Evolutionary conservation across 2,329 filamentous ascomycete genomes (phyloP).

Genomic region (Xylaria sp.): DNA sequence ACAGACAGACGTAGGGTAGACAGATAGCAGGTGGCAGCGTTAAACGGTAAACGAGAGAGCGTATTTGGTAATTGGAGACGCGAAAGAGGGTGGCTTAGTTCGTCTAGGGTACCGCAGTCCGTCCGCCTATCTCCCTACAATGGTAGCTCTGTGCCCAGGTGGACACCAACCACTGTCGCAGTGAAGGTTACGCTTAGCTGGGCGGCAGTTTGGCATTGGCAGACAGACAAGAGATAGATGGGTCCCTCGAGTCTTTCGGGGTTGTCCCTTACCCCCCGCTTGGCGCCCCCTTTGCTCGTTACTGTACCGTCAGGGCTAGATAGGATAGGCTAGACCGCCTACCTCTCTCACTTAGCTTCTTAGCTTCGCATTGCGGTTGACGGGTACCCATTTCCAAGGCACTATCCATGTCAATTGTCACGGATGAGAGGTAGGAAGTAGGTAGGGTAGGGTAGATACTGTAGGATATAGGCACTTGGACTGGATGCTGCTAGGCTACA

Average conservation of each 20-base stretch:
- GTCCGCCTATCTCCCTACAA: not conserved
- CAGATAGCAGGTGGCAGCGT: not conserved
- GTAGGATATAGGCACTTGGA: not conserved
- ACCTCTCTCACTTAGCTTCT: not conserved
- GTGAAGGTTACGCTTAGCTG: constrained; percentile 1
- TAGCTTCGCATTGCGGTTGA: constrained; percentile 6
- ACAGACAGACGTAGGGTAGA: not conserved
- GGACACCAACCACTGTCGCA: constrained; percentile 1
- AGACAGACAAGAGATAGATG: not conserved
- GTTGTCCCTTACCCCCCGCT: too few species aligned
- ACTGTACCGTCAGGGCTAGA: not conserved
- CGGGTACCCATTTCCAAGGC: constrained; percentile 10
- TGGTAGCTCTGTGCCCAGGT: not conserved
- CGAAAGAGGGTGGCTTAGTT: not conserved
- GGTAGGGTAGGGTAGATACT: not conserved
- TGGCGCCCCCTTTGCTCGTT: constrained; percentile 1
- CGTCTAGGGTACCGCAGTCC: not conserved
- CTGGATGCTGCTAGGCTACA: not conserved
- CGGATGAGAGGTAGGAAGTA: not conserved
- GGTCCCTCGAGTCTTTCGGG: too few species aligned
- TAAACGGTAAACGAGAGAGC: constrained; percentile 14
- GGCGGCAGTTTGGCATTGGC: not conserved
- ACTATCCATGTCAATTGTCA: not conserved
- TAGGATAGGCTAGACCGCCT: not conserved
- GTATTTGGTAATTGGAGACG: constrained; percentile 18